Evolutionary conservation across 371 early-diverging fungal genomes (phyloP).

Genomic region (Syncephalastrum racemosum): DNA sequence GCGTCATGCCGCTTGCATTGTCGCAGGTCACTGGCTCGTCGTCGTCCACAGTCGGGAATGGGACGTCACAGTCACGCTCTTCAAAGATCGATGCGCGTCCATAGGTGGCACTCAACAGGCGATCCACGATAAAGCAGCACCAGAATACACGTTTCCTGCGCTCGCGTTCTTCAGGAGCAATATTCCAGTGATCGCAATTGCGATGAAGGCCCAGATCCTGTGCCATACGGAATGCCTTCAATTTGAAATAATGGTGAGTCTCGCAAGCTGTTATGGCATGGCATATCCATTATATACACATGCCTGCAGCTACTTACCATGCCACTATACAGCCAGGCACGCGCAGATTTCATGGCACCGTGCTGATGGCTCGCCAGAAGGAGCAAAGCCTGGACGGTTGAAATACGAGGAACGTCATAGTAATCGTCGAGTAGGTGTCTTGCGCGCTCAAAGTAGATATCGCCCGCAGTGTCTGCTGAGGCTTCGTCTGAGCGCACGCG

Average conservation of each 20-base stretch:
- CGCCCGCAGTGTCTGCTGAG: slow-evolving; percentile 40
- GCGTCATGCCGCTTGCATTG: slow-evolving; percentile 3
- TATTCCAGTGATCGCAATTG: slow-evolving; percentile 46
- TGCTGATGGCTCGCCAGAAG: slow-evolving; percentile 56
- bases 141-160: slow-evolving; percentile 50
- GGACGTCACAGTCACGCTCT: slow-evolving; percentile 49
- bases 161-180: slow-evolving; percentile 43
- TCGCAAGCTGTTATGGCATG: not conserved
- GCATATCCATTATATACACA: not conserved
- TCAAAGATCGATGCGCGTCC: slow-evolving; percentile 45
- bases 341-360: slow-evolving; percentile 48
- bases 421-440: slow-evolving; percentile 51
- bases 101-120: slow-evolving; percentile 39
- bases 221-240: slow-evolving; percentile 52
- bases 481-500: slow-evolving; percentile 35
- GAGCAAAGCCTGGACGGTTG: slow-evolving; percentile 61
- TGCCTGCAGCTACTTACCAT: slow-evolving; percentile 34
- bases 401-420: slow-evolving; percentile 56
- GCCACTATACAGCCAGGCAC: slow-evolving; percentile 52
- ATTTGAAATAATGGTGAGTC: not conserved
- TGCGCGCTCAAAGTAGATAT: slow-evolving; percentile 49
- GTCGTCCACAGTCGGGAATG: slow-evolving; percentile 49
- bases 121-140: slow-evolving; percentile 51
- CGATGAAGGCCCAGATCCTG: slow-evolving; percentile 49
- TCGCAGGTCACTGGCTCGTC: slow-evolving; percentile 20